Conservation (phyloP, 345 rosid species). For the Lepidium sativum region DNA sequence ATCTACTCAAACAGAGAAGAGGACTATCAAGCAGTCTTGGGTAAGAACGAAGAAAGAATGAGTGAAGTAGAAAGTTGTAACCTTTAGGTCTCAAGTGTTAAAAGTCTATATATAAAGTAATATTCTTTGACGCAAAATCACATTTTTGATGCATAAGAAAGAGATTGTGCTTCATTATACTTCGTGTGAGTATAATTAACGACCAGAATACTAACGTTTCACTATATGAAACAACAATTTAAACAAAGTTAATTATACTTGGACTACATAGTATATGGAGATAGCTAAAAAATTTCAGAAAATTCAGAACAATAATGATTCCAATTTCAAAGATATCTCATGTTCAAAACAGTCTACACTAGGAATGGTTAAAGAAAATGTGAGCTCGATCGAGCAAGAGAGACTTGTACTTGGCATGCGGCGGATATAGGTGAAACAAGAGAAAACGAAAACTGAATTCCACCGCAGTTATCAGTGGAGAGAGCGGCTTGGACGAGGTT, state of each 20-base stretch:
- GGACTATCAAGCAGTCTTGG: not conserved
- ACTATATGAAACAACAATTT: not conserved
- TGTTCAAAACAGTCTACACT: not conserved
- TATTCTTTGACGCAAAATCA: not conserved
- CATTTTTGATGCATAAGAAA: not conserved
- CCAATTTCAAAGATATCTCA: not conserved
- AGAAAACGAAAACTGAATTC: slow-evolving; percentile 70
- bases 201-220: not conserved
- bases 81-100: not conserved
- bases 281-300: no score
- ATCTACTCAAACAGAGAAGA: not conserved
- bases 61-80: no score
- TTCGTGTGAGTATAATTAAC: not conserved
- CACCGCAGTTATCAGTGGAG: slow-evolving; percentile 50
- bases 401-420: slow-evolving; percentile 53
- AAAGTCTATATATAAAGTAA: not conserved
- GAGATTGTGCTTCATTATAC: not conserved
- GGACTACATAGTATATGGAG: no score
- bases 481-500: slow-evolving; percentile 60
- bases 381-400: no score
- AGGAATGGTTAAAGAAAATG: not conserved
- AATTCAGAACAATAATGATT: not conserved
- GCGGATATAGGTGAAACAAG: slow-evolving; percentile 56
- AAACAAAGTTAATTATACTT: no score
- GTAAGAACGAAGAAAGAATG: not conserved